A percentile compares a stretch with the other conserved stretches of the same genome.
Evolutionary conservation across 306 rosid genomes (phyloP).

Genomic region (Begonia fuchsioides): DNA sequence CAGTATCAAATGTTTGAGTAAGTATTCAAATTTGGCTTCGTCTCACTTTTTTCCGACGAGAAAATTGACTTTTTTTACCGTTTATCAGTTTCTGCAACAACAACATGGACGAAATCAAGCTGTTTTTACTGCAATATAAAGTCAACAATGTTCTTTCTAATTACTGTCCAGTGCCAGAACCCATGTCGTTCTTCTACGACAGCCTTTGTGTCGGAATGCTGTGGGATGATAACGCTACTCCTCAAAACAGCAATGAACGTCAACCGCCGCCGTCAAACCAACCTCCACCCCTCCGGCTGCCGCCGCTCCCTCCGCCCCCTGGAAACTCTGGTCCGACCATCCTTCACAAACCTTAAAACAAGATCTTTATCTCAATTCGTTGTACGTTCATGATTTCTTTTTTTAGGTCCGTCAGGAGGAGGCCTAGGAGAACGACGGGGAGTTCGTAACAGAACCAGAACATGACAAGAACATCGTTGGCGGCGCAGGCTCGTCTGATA

Average conservation of each 20-base stretch:
- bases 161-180: constrained; percentile 32
- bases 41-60: background rate
- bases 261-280: background rate
- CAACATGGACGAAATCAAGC: constrained; percentile 33
- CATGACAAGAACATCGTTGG: constrained; percentile 6
- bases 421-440: too few relatives aligned
- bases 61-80: background rate
- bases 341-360: too few relatives aligned
- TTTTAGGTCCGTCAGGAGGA: background rate
- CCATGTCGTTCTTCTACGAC: constrained; percentile 40
- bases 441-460: too few relatives aligned
- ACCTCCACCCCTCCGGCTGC: background rate
- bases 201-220: constrained; percentile 48
- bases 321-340: background rate
- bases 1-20: constrained; percentile 44
- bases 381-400: background rate
- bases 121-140: constrained; percentile 25
- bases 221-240: constrained; percentile 19
- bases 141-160: constrained; percentile 21
- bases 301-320: background rate
- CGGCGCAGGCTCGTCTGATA: constrained; percentile 30
- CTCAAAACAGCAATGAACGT: background rate
- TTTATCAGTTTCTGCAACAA: constrained; percentile 33
- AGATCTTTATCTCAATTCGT: too few relatives aligned
- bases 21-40: background rate